Conservation (phyloP, 768 basidiomycete genomes). For the Antrodiella citrinella region DNA sequence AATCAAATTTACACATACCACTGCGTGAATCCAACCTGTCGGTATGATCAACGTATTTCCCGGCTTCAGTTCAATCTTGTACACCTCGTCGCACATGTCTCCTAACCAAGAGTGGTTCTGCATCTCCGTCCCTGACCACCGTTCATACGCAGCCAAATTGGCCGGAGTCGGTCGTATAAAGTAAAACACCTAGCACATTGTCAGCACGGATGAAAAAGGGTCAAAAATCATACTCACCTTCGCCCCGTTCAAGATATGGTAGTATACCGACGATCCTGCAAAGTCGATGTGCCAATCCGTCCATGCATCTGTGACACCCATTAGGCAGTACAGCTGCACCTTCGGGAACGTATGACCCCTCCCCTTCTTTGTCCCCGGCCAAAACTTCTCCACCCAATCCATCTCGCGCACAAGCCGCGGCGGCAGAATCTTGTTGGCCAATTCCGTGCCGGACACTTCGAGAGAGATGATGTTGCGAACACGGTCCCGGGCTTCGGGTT, state of each 20-base stretch:
- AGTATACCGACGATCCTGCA: slow-evolving; percentile 96
- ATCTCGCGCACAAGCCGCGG: slow-evolving; percentile 80
- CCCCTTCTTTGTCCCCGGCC: slow-evolving; percentile 70
- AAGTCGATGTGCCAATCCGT: slow-evolving; percentile 99
- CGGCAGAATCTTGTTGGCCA: slow-evolving; percentile 73
- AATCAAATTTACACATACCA: slow-evolving; percentile 38
- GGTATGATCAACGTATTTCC: slow-evolving; percentile 95
- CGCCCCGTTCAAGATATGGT: slow-evolving; percentile 80
- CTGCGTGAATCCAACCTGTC: slow-evolving; percentile 96
- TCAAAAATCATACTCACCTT: slow-evolving; percentile 47
- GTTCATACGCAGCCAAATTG: slow-evolving; percentile 85
- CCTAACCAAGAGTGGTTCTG: slow-evolving; percentile 90
- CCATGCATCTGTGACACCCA: slow-evolving; percentile 92
- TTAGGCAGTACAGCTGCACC: slow-evolving; percentile 93
- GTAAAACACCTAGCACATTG: slow-evolving; percentile 69
- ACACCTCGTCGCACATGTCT: slow-evolving; percentile 86
- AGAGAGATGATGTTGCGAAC: slow-evolving; percentile 93
- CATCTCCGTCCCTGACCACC: slow-evolving; percentile 88
- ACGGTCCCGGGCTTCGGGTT: slow-evolving; percentile 67
- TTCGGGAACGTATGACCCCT: slow-evolving; percentile 78
- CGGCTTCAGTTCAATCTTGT: slow-evolving; percentile 65
- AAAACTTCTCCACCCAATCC: slow-evolving; percentile 96
- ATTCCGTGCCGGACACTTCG: slow-evolving; percentile 81
- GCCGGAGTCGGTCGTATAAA: slow-evolving; percentile 85
- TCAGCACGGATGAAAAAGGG: slow-evolving; percentile 1